Conservation (phyloP, 208 protist genomes). For the Jaenimonas drosophilae region DNA sequence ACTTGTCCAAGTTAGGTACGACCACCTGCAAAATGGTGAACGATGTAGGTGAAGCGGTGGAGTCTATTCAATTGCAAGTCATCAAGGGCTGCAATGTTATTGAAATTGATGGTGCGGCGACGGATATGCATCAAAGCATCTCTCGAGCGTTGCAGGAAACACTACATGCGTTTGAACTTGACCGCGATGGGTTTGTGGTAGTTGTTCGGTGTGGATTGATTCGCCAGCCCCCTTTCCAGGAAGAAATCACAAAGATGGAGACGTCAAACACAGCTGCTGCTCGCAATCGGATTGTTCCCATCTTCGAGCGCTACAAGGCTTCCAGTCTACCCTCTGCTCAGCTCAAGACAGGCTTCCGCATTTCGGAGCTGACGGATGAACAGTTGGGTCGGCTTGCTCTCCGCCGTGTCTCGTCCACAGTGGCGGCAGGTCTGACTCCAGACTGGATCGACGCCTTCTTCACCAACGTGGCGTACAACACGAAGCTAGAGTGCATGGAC, state of each 20-base stretch:
- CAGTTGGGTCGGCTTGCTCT: constrained; percentile 66
- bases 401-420: constrained; percentile 41
- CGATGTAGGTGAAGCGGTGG: constrained; percentile 69
- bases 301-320: constrained; percentile 83
- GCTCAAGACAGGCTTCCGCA: constrained; percentile 75
- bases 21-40: constrained; percentile 84
- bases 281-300: constrained; percentile 70
- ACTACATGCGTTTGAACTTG: constrained; percentile 79
- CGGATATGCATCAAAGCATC: constrained; percentile 74
- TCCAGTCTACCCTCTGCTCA: constrained; percentile 75
- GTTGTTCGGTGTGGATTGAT: constrained; percentile 68
- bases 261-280: constrained; percentile 64
- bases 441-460: constrained; percentile 86
- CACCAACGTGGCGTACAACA: constrained; percentile 82
- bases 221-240: constrained; percentile 65
- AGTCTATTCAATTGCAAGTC: constrained; percentile 82
- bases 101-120: constrained; percentile 73
- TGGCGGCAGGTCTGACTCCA: constrained; percentile 62
- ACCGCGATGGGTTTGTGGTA: constrained; percentile 77
- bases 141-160: constrained; percentile 66
- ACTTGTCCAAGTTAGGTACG: constrained; percentile 71
- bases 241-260: constrained; percentile 71
- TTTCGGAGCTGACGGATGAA: constrained; percentile 63
- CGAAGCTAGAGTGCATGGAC: constrained; percentile 75
- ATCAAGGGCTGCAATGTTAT: constrained; percentile 87